A percentile compares a stretch with the other conserved stretches of the same genome.
phyloP scores from a whole-genome alignment of 345 rosid genomes.

The Aquilaria malaccensis region DNA sequence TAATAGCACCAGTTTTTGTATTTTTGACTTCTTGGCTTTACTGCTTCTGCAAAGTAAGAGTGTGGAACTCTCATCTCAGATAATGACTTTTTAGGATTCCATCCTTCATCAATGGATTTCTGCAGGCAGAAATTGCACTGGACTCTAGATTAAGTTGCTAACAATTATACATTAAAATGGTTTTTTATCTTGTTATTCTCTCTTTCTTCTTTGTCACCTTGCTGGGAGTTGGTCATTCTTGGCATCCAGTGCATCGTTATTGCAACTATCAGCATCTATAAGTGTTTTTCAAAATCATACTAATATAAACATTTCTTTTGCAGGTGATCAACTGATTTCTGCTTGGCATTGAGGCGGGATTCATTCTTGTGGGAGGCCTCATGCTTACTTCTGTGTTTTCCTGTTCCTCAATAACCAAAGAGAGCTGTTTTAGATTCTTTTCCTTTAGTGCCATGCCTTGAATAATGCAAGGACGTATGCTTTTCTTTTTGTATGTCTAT shows the following conservation, averaged over 20 bases:
- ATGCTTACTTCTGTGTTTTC: constrained; percentile 3
- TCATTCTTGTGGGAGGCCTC: constrained; percentile 2
- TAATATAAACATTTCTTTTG: neutral
- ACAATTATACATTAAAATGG: too few species aligned
- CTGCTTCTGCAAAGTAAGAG: too few species aligned
- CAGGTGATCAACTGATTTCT: constrained; percentile 9
- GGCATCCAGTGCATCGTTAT: too few species aligned
- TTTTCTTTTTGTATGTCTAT: neutral
- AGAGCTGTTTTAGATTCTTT: constrained; percentile 9
- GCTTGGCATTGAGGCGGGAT: neutral
- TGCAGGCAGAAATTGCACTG: too few species aligned
- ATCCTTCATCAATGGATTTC: too few species aligned
- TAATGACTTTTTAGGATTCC: too few species aligned
- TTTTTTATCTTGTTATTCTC: neutral
- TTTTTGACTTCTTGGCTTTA: too few species aligned
- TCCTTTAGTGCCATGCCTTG: constrained; percentile 3
- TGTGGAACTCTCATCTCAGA: too few species aligned
- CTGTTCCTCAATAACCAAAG: constrained; percentile 6
- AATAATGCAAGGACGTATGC: neutral
- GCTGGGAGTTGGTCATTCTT: neutral
- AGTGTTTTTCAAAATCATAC: neutral
- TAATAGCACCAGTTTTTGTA: too few species aligned
- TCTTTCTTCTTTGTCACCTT: neutral
- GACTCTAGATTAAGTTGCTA: too few species aligned
- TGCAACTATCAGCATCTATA: neutral